phyloP scores from a whole-genome alignment of 768 basidiomycete species.

The Pulveroboletus sp. region DNA sequence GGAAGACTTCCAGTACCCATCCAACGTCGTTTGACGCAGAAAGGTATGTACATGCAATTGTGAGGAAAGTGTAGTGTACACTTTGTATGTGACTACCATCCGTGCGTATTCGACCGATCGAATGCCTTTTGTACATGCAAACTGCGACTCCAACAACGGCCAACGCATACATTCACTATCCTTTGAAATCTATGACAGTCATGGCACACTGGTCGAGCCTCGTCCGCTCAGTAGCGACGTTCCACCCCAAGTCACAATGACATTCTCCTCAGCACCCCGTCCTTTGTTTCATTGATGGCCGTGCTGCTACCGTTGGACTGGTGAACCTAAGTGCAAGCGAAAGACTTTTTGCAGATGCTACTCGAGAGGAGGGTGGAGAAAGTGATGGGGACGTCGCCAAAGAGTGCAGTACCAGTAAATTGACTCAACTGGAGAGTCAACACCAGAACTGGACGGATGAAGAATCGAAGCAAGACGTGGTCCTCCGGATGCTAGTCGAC shows the following conservation, averaged over 20 bases:
- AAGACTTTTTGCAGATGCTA: conserved; percentile 65
- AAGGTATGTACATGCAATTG: background rate
- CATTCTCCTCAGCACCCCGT: background rate
- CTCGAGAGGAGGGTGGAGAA: conserved; percentile 48
- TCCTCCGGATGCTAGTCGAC: conserved; percentile 82
- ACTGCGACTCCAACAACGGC: no score
- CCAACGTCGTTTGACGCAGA: conserved; percentile 59
- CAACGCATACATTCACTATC: background rate
- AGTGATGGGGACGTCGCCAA: conserved; percentile 4
- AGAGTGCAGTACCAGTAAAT: conserved; percentile 11
- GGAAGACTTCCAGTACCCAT: conserved; percentile 80
- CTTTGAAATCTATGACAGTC: background rate
- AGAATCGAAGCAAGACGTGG: conserved; percentile 36
- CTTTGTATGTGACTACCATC: background rate
- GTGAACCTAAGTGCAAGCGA: conserved; percentile 39
- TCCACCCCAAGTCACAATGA: background rate
- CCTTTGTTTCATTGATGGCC: background rate
- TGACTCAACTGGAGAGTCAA: no score
- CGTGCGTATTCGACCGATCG: background rate
- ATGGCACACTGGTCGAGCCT: background rate
- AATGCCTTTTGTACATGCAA: background rate
- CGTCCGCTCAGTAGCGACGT: background rate
- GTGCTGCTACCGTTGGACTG: conserved; percentile 2
- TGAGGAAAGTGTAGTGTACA: background rate
- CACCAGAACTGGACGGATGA: no score